Evolutionary conservation across 257 asterid species (phyloP).

Genomic region (Primulina tabacum): DNA sequence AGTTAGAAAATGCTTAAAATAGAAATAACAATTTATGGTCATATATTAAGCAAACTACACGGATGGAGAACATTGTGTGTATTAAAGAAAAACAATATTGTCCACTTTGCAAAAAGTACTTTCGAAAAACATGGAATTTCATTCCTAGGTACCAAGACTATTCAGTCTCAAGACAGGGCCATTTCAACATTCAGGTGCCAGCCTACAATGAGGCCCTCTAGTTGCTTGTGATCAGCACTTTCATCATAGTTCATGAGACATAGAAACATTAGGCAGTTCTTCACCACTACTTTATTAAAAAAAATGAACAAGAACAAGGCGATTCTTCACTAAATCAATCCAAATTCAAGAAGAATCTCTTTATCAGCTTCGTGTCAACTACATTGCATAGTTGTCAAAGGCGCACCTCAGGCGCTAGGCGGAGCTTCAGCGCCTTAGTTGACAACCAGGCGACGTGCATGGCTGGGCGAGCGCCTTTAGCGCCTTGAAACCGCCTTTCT

Average conservation of each 20-base stretch:
- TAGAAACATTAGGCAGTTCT: not conserved
- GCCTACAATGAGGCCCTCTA: not conserved
- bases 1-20: not conserved
- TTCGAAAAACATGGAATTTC: not conserved
- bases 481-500: too few relatives aligned
- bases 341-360: not conserved
- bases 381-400: too few relatives aligned
- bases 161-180: not conserved
- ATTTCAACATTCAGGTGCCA: not conserved
- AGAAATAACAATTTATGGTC: not conserved
- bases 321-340: not conserved
- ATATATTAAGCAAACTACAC: not conserved
- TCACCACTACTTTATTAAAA: not conserved
- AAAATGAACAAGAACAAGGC: not conserved
- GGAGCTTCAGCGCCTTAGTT: too few relatives aligned
- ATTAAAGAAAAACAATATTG: not conserved
- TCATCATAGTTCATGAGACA: not conserved
- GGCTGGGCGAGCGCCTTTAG: too few relatives aligned
- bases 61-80: not conserved
- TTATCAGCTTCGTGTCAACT: not conserved
- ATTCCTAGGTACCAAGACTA: not conserved
- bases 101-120: not conserved
- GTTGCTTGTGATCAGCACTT: not conserved
- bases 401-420: too few relatives aligned
- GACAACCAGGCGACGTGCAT: too few relatives aligned